Evolutionary conservation across 1,139 yeast species (phyloP).

Genomic region (Debaryomyces fabryi): DNA sequence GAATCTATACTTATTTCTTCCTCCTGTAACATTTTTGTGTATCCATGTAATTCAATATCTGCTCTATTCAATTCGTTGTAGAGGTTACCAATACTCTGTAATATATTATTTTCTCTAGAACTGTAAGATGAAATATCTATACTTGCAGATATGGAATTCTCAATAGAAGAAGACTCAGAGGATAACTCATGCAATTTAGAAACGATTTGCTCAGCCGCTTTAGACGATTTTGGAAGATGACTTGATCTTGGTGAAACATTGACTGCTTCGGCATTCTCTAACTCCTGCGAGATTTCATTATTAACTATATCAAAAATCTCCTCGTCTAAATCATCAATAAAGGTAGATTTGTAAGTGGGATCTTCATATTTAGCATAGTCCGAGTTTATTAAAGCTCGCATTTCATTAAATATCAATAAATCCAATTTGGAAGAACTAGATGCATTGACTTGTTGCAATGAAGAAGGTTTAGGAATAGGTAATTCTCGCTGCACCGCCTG

Average conservation of each 20-base stretch:
- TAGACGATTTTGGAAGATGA: constrained; percentile 17
- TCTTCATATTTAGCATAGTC: constrained; percentile 47
- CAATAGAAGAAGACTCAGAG: constrained; percentile 13
- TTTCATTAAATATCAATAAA: constrained; percentile 36
- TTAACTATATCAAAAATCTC: constrained; percentile 29
- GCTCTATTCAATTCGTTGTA: constrained; percentile 26
- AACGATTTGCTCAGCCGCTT: constrained; percentile 17
- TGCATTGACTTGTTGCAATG: constrained; percentile 12
- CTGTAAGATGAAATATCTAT: constrained; percentile 10
- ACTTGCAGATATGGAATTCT: constrained; percentile 9
- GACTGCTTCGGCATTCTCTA: background rate
- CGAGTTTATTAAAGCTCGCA: constrained; percentile 44
- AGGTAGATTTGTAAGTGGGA: constrained; percentile 20
- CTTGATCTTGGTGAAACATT: constrained; percentile 1
- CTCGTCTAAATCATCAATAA: constrained; percentile 47
- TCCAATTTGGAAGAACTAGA: constrained; percentile 17
- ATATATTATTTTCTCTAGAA: constrained; percentile 28
- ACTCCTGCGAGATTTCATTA: constrained; percentile 31
- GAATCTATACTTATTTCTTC: constrained; percentile 35
- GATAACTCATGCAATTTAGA: constrained; percentile 19
- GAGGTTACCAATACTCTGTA: constrained; percentile 25
- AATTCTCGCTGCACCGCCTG: constrained; percentile 53
- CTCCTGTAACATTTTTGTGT: constrained; percentile 17
- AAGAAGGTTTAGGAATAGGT: constrained; percentile 48
- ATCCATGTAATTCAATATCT: constrained; percentile 26